Percentiles rank a stretch among this genome's conserved stretches.
Evolutionary conservation across 2,329 filamentous ascomycete genomes (phyloP).

Genomic region (Capronia epimyces): DNA sequence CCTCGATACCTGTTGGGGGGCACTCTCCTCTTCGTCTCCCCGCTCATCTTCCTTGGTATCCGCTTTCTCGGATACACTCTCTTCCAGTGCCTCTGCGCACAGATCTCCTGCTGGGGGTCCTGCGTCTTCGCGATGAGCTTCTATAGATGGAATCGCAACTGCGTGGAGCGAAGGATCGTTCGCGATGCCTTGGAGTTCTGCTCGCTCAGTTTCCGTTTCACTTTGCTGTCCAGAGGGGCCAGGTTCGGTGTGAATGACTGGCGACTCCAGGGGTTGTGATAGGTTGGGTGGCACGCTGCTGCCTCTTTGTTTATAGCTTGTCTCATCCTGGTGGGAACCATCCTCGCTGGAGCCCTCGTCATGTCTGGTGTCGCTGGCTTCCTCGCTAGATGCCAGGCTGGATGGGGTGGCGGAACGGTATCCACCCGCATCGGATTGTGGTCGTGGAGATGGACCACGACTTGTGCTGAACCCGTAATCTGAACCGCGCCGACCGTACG

Average conservation of each 20-base stretch:
- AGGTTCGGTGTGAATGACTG: background rate
- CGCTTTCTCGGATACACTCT: background rate
- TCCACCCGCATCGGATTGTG: conserved; percentile 7
- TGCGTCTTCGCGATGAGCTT: background rate
- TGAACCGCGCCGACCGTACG: conserved; percentile 22
- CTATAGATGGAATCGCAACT: background rate
- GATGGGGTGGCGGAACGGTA: conserved; percentile 20
- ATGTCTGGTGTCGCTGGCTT: conserved; percentile 4
- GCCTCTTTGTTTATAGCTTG: background rate
- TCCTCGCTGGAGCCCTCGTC: conserved; percentile 13
- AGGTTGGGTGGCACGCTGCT: background rate
- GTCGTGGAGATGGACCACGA: conserved; percentile 16
- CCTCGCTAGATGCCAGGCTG: conserved; percentile 23
- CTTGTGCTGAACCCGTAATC: conserved; percentile 21
- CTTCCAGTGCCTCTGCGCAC: background rate
- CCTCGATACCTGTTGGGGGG: background rate
- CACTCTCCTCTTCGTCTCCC: background rate
- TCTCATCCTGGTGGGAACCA: background rate
- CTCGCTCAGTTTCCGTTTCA: background rate
- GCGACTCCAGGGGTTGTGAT: background rate
- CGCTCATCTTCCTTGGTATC: background rate
- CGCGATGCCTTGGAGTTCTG: background rate
- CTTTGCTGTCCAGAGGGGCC: background rate
- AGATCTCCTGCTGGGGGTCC: background rate
- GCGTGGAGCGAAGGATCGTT: background rate